Conservation (phyloP, 75 land plant species). For the Pseudotsuga menziesii region DNA sequence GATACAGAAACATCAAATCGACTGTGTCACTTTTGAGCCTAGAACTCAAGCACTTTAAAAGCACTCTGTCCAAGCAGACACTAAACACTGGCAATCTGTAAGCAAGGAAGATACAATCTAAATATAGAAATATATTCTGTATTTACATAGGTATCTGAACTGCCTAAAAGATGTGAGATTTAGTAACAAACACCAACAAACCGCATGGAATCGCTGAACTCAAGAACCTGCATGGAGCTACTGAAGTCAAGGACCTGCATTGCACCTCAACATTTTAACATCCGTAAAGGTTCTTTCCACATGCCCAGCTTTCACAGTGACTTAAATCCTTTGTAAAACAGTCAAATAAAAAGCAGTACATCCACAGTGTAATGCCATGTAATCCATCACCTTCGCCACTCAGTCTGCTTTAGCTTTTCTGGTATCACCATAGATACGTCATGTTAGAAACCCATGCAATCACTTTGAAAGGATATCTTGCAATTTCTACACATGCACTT, state of each 20-base stretch:
- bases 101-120: not conserved
- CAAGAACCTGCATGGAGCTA: not conserved
- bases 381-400: slow-evolving; percentile 4
- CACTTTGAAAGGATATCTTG: not conserved
- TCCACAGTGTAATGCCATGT: too few species aligned
- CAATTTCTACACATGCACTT: not conserved
- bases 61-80: slow-evolving; percentile 2
- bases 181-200: not conserved
- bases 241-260: not conserved
- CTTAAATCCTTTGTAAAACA: not conserved
- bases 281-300: not conserved
- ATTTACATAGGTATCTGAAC: not conserved
- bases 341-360: not conserved
- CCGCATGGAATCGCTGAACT: not conserved
- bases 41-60: not conserved
- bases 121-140: not conserved
- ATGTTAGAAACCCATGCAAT: slow-evolving; percentile 2
- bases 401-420: slow-evolving; percentile 4
- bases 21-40: not conserved
- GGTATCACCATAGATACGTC: not conserved
- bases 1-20: not conserved
- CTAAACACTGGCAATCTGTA: not conserved
- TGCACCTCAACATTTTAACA: not conserved
- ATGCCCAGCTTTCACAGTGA: not conserved
- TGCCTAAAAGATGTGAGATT: not conserved